Base-by-base conservation (phyloP, 768 basidiomycete genomes). In the Phanerodontia chrysosporium region DNA sequence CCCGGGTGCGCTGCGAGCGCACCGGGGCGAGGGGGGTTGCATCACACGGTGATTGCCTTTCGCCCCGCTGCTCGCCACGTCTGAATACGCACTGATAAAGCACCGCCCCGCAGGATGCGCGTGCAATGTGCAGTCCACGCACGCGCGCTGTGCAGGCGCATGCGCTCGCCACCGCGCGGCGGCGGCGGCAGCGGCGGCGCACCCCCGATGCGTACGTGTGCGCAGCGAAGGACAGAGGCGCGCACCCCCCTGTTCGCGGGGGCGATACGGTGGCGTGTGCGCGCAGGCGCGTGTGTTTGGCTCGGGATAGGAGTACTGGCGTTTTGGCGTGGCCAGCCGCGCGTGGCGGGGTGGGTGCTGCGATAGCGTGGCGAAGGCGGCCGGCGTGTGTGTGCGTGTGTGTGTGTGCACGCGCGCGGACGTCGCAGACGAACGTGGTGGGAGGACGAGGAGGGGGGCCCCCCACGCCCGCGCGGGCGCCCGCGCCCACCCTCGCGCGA, bases 41-140 rank as follows among this genome's bases (percentile, higher is more conserved):
- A 22, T 35, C 51, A 3, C 51, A 52, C 51, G 51, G 18, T 52
- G 51, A 52, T 52, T 52, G 51, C n/a, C n/a, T 52, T 52, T 52
- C 18, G 45, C 22, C 16, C n/a, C n/a, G n/a, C n/a, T n/a, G 45
- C 18, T 45, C 16, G 8, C 45, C 22, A 3, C 30, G 1, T 52
- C n/a, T 18, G n/a, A 28, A n/a, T 29, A 36, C 8, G 30, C 27
- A 29, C 30, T 32, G 30, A 13, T 2, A 4, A 6, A 28, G 49
- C 29, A 28, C 24, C 29, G 49, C 28, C 45, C n/a, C n/a, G n/a
- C n/a, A n/a, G n/a, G n/a, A n/a, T n/a, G n/a, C n/a, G n/a, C n/a
- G n/a, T n/a, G n/a, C n/a, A n/a, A n/a, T n/a, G n/a, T n/a, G n/a
- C n/a, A n/a, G n/a, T n/a, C n/a, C n/a, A n/a, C n/a, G n/a, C n/a